phyloP scores from a whole-genome alignment of 306 rosid species.

The Psophocarpus tetragonolobus region DNA sequence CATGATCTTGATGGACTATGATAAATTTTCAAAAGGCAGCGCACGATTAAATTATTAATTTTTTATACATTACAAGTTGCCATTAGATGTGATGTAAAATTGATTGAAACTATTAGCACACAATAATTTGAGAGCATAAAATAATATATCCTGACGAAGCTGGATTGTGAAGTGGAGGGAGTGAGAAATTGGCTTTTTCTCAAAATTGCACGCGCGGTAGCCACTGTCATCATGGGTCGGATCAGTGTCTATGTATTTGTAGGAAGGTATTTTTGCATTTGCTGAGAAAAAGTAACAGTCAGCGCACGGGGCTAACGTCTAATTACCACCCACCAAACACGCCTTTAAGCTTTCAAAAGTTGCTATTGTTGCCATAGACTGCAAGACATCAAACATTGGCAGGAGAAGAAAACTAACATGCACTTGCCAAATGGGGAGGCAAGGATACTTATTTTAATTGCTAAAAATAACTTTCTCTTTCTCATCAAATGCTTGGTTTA shows the following conservation, averaged over 20 bases:
- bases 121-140: too few species aligned
- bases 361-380: conserved; percentile 33
- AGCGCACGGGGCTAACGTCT: conserved; percentile 46
- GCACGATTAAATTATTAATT: too few species aligned
- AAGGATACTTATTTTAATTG: background rate
- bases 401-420: background rate
- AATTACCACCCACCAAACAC: conserved; percentile 43
- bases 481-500: background rate
- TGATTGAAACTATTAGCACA: too few species aligned
- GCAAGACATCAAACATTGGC: conserved; percentile 18
- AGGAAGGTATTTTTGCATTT: conserved; percentile 12
- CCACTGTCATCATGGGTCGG: conserved; percentile 36
- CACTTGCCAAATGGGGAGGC: conserved; percentile 21
- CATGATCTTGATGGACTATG: too few species aligned
- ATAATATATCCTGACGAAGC: background rate
- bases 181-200: conserved; percentile 27
- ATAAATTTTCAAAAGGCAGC: too few species aligned
- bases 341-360: conserved; percentile 5
- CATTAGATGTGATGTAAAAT: too few species aligned
- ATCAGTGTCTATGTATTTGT: conserved; percentile 16
- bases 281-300: conserved; percentile 43
- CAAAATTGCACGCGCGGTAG: conserved; percentile 58
- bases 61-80: too few species aligned
- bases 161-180: conserved; percentile 47
- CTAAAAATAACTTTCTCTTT: background rate